Percentiles rank a stretch among this genome's conserved stretches.
These are phyloP conservation scores for Gymnopilus dilepis DNA, from an alignment of 768 basidiomycete species.

Conservation along the genomic window DNA sequence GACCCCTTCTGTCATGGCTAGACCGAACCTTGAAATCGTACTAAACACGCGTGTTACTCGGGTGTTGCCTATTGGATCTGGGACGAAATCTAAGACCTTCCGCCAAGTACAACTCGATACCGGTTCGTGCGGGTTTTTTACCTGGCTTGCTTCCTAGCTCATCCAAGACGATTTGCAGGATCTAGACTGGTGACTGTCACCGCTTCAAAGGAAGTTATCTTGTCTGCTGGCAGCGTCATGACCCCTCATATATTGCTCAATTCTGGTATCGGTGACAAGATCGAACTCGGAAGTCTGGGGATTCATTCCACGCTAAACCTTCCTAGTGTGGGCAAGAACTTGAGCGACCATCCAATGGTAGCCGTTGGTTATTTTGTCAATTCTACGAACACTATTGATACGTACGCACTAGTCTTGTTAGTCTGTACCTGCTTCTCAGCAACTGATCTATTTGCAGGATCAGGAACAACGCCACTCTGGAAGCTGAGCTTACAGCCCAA, in stretches of 20 bases:
- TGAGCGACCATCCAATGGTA: constrained; percentile 39
- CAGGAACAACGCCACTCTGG: constrained; percentile 26
- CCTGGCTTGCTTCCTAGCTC: background rate
- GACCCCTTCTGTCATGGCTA: constrained; percentile 11
- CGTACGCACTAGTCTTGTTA: background rate
- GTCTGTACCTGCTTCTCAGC: background rate
- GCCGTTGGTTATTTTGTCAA: constrained; percentile 30
- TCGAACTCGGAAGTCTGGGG: constrained; percentile 28
- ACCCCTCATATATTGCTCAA: constrained; percentile 43
- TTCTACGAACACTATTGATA: constrained; percentile 35
- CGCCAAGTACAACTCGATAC: constrained; percentile 19
- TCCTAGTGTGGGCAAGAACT: constrained; percentile 44
- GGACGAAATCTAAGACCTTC: background rate
- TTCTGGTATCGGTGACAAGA: constrained; percentile 40
- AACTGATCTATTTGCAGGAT: constrained; percentile 16
- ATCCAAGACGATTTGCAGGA: background rate
- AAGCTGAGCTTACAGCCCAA: constrained; percentile 26
- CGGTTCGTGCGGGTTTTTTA: background rate
- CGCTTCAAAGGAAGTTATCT: constrained; percentile 59
- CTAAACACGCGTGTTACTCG: constrained; percentile 24
- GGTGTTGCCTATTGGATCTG: constrained; percentile 8
- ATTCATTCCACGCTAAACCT: constrained; percentile 35
- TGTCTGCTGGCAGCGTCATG: constrained; percentile 44
- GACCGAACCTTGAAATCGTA: constrained; percentile 26
- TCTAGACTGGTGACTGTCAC: constrained; percentile 15